These are phyloP conservation scores for Apiotrichum sp. DNA, from an alignment of 1,284 basidiomycete species.

Conservation along the genomic window DNA sequence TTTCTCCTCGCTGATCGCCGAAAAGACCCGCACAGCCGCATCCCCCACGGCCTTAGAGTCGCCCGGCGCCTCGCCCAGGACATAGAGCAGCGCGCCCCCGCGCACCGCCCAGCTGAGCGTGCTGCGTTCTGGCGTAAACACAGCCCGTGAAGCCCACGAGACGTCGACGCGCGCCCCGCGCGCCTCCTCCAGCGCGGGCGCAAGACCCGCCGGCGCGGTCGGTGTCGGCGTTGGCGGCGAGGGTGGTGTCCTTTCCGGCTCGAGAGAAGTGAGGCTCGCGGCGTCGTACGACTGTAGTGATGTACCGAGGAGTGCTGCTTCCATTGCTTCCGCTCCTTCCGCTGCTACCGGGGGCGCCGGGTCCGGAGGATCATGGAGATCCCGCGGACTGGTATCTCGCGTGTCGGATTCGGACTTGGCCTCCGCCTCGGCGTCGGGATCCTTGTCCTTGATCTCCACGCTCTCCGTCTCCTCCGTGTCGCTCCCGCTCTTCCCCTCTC, in stretches of 20 bases:
- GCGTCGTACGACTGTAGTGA: slow-evolving; percentile 7
- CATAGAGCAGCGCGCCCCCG: slow-evolving; percentile 24
- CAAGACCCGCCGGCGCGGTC: too few species aligned
- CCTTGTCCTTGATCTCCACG: not conserved
- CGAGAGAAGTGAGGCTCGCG: not conserved
- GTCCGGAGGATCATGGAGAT: too few species aligned
- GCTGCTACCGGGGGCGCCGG: too few species aligned
- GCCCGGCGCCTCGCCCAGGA: slow-evolving; percentile 5
- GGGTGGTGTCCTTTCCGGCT: not conserved
- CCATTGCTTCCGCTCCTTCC: not conserved
- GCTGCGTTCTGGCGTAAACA: not conserved
- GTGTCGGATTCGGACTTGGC: not conserved
- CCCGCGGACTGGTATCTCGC: too few species aligned
- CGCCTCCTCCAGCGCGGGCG: slow-evolving; percentile 26
- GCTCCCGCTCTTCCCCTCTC: not conserved
- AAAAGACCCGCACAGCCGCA: too few species aligned
- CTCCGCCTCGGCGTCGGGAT: not conserved
- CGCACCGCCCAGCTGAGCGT: slow-evolving; percentile 29
- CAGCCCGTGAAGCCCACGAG: slow-evolving; percentile 11
- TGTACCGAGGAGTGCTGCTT: not conserved
- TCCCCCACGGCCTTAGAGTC: too few species aligned
- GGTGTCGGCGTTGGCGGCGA: too few species aligned
- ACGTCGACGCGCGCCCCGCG: slow-evolving; percentile 12
- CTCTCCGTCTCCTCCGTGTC: not conserved
- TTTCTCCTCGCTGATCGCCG: not conserved